These are phyloP conservation scores for Escallonia herrerae DNA, from an alignment of 129 eudicot species.

Conservation along the genomic window DNA sequence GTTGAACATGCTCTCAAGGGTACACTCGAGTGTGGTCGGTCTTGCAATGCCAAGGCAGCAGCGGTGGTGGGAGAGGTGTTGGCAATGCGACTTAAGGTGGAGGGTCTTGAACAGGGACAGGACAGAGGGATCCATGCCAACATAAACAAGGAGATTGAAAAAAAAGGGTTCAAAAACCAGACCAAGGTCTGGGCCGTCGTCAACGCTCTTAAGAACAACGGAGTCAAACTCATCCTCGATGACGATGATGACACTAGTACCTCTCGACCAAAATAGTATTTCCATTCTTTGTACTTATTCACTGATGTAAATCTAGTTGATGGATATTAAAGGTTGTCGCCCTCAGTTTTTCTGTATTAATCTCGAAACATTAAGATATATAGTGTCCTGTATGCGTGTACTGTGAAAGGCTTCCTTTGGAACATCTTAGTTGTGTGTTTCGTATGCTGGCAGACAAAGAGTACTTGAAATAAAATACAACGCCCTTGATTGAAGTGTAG, in stretches of 20 bases:
- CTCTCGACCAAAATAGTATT: not conserved
- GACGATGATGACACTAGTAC: conserved; percentile 10
- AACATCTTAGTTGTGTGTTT: too few relatives aligned
- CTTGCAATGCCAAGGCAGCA: conserved; percentile 69
- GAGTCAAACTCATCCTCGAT: conserved; percentile 50
- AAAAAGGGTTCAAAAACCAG: conserved; percentile 48
- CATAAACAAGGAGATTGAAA: conserved; percentile 55
- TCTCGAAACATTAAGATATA: too few relatives aligned
- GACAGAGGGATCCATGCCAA: conserved; percentile 57
- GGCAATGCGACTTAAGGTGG: conserved; percentile 64
- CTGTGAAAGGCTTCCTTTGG: too few relatives aligned
- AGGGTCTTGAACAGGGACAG: conserved; percentile 56
- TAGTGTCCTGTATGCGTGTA: too few relatives aligned
- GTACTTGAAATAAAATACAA: too few relatives aligned
- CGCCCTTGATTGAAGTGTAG: too few relatives aligned
- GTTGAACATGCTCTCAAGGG: conserved; percentile 54
- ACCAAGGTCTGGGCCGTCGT: conserved; percentile 64
- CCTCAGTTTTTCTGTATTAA: too few relatives aligned
- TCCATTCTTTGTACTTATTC: too few relatives aligned
- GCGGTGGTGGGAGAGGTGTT: conserved; percentile 69
- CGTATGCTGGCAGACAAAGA: too few relatives aligned
- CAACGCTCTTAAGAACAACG: conserved; percentile 45
- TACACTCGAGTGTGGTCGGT: conserved; percentile 63
- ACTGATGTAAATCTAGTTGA: too few relatives aligned
- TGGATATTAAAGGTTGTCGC: too few relatives aligned